A percentile compares a stretch with the other conserved stretches of the same genome.
phyloP scores from a whole-genome alignment of 495 filamentous ascomycete species.

The Neurospora pannonica region DNA sequence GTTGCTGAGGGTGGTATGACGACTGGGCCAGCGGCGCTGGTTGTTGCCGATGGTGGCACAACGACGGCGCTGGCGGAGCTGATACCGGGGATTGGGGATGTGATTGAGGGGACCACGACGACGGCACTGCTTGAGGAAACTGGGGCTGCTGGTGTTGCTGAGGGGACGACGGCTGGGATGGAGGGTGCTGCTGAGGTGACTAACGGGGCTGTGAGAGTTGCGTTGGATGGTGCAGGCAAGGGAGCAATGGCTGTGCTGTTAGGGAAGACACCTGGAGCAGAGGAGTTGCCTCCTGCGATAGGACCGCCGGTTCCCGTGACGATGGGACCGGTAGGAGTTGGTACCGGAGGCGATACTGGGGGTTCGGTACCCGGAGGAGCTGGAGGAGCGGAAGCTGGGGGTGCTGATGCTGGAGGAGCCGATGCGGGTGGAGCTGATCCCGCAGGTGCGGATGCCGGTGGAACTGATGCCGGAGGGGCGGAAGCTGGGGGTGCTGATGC shows the following conservation, averaged over 20 bases:
- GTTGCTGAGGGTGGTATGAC: not conserved
- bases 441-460: not conserved
- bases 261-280: not conserved
- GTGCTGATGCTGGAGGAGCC: not conserved
- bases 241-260: not conserved
- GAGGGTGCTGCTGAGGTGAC: not conserved
- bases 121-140: not conserved
- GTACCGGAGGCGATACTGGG: not conserved
- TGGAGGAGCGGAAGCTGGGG: not conserved
- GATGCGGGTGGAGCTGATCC: not conserved
- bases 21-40: not conserved
- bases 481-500: not conserved
- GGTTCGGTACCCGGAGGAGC: not conserved
- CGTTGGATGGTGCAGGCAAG: not conserved
- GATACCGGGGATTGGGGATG: not conserved
- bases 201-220: not conserved
- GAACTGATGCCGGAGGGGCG: accelerated
- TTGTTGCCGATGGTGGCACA: not conserved
- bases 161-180: not conserved
- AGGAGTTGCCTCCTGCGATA: not conserved
- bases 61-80: not conserved
- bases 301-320: not conserved
- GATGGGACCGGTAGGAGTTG: not conserved
- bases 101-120: not conserved
- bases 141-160: not conserved